These are phyloP conservation scores for Xylariaceae sp. DNA, from an alignment of 2,329 filamentous ascomycete species.

Conservation along the genomic window DNA sequence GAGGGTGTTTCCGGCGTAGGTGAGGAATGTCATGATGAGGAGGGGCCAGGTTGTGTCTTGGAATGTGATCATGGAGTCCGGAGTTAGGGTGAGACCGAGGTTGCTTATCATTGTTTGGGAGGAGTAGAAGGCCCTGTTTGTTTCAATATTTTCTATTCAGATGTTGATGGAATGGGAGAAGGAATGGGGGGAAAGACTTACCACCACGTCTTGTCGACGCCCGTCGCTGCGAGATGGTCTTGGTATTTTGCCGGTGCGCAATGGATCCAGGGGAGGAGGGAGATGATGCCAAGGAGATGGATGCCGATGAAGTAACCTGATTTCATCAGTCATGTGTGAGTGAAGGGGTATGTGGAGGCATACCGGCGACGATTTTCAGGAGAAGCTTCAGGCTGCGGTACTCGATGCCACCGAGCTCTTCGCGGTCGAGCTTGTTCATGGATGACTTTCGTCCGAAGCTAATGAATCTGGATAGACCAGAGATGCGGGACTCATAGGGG, in stretches of 20 bases:
- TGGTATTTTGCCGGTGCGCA: neutral
- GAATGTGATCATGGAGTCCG: neutral
- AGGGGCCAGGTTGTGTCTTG: neutral
- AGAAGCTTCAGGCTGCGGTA: neutral
- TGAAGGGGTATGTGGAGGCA: neutral
- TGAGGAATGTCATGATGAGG: conserved; percentile 1
- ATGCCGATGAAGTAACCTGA: neutral
- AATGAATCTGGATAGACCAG: neutral
- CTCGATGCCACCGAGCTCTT: neutral
- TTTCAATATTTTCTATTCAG: too few relatives aligned
- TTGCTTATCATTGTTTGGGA: neutral
- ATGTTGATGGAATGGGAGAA: too few relatives aligned
- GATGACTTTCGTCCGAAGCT: neutral
- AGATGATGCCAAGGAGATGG: neutral
- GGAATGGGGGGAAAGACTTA: neutral
- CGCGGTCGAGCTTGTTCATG: neutral
- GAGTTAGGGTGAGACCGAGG: neutral
- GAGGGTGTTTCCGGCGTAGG: conserved; percentile 4
- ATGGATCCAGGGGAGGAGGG: neutral
- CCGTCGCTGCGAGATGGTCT: neutral
- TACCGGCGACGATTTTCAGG: neutral
- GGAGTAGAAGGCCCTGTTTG: neutral
- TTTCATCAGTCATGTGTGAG: neutral
- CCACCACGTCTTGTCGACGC: neutral
- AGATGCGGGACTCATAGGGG: neutral